Conservation (phyloP, 148 eudicot genomes). For the Silene latifolia region DNA sequence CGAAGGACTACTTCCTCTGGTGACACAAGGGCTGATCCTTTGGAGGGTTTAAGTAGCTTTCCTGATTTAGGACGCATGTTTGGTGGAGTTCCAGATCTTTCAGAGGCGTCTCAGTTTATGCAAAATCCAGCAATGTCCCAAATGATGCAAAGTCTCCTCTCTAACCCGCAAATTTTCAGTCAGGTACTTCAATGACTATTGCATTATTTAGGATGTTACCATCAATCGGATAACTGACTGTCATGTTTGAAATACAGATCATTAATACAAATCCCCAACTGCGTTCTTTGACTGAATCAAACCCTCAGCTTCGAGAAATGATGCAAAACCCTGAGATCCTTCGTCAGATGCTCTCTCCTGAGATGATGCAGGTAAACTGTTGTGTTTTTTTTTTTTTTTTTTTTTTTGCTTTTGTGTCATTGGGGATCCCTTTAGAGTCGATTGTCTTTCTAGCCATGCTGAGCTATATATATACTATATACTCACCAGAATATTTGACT, state of each 20-base stretch:
- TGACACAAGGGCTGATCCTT: constrained; percentile 53
- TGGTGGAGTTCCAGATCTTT: constrained; percentile 58
- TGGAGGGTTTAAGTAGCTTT: constrained; percentile 62
- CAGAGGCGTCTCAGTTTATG: constrained; percentile 55
- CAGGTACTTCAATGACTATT: constrained; percentile 43
- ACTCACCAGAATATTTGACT: neutral
- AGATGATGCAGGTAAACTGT: constrained; percentile 72
- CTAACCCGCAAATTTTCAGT: constrained; percentile 79
- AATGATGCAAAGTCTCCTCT: constrained; percentile 87
- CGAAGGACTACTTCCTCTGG: constrained; percentile 53
- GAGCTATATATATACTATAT: too few species aligned
- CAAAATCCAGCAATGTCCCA: constrained; percentile 90
- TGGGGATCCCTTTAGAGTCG: neutral
- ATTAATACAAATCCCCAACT: constrained; percentile 61
- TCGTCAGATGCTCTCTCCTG: constrained; percentile 70
- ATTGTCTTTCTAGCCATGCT: neutral
- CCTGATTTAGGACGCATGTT: constrained; percentile 57
- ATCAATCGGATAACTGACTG: constrained; percentile 7
- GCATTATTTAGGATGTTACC: neutral
- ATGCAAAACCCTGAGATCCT: constrained; percentile 86
- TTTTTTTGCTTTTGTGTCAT: neutral
- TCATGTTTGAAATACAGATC: constrained; percentile 33
- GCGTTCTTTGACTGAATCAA: constrained; percentile 65
- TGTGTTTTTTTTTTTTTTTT: neutral
- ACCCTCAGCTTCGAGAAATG: constrained; percentile 89